Evolutionary conservation across 352 stramenopile species (phyloP).

Genomic region (Phytophthora pinifolia): DNA sequence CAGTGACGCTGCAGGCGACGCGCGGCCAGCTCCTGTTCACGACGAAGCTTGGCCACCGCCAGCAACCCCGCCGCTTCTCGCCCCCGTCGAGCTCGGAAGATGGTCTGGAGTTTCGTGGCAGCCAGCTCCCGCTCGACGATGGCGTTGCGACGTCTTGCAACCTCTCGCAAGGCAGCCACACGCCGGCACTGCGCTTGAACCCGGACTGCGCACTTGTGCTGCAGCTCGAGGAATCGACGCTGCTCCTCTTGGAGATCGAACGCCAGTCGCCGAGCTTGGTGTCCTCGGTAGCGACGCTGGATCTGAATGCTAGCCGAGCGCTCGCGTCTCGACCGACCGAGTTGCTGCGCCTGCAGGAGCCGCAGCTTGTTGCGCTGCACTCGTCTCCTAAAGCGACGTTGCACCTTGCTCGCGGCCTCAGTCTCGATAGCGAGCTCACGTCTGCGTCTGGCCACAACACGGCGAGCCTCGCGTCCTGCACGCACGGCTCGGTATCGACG

Average conservation of each 20-base stretch:
- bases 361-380: conserved; percentile 34
- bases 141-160: conserved; percentile 27
- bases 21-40: conserved; percentile 36
- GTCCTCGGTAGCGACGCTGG: conserved; percentile 59
- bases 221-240: conserved; percentile 31
- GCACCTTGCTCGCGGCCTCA: conserved; percentile 46
- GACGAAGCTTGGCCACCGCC: conserved; percentile 39
- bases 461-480: conserved; percentile 37
- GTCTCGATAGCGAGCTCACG: conserved; percentile 39
- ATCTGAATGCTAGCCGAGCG: conserved; percentile 48
- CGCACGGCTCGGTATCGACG: conserved; percentile 57
- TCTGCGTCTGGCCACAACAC: conserved; percentile 36
- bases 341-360: conserved; percentile 36
- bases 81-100: conserved; percentile 51
- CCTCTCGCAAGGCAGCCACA: conserved; percentile 33
- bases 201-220: conserved; percentile 38
- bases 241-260: conserved; percentile 36
- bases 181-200: conserved; percentile 62
- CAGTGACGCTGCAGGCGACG: conserved; percentile 56
- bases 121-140: conserved; percentile 41
- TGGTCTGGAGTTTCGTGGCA: conserved; percentile 58
- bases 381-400: conserved; percentile 56
- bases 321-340: conserved; percentile 30
- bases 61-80: conserved; percentile 47
- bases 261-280: conserved; percentile 44